Evolutionary conservation across 2,329 filamentous ascomycete genomes (phyloP).

Genomic region (Calonectria pseudoreteaudii): DNA sequence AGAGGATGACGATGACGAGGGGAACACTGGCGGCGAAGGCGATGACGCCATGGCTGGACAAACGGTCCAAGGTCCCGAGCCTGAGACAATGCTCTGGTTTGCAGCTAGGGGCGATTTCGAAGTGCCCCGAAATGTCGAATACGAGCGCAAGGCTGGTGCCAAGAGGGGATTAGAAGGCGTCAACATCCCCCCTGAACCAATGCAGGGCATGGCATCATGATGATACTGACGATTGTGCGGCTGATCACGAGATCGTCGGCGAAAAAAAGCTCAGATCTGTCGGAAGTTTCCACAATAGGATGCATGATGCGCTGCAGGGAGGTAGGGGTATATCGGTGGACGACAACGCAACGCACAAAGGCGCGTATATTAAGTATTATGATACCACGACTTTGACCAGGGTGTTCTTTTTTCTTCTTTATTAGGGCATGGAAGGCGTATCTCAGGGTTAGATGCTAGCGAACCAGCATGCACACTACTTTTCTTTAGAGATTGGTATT

Average conservation of each 20-base stretch:
- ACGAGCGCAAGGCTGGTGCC: conserved; percentile 49
- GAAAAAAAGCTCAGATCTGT: not conserved
- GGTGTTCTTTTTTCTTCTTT: not conserved
- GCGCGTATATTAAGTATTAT: not conserved
- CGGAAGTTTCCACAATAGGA: not conserved
- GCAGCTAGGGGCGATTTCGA: conserved; percentile 57
- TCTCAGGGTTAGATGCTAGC: not conserved
- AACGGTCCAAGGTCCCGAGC: conserved; percentile 52
- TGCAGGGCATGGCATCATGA: conserved; percentile 28
- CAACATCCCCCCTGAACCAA: conserved; percentile 44
- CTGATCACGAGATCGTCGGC: not conserved
- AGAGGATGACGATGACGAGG: conserved; percentile 64
- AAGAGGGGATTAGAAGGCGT: conserved; percentile 51
- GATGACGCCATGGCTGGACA: conserved; percentile 41
- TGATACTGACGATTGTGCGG: conserved; percentile 3
- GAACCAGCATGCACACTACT: not conserved
- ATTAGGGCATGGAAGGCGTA: not conserved
- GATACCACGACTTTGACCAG: conserved; percentile 1
- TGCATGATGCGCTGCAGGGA: not conserved
- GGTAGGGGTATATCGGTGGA: not conserved
- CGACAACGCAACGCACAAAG: not conserved
- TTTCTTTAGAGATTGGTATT: not conserved
- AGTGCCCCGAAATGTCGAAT: conserved; percentile 59
- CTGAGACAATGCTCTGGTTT: conserved; percentile 62
- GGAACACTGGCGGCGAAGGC: conserved; percentile 27